A percentile compares a stretch with the other conserved stretches of the same genome.
Conservation (phyloP, 2,329 filamentous ascomycete species). For the Zasmidium cellare region DNA sequence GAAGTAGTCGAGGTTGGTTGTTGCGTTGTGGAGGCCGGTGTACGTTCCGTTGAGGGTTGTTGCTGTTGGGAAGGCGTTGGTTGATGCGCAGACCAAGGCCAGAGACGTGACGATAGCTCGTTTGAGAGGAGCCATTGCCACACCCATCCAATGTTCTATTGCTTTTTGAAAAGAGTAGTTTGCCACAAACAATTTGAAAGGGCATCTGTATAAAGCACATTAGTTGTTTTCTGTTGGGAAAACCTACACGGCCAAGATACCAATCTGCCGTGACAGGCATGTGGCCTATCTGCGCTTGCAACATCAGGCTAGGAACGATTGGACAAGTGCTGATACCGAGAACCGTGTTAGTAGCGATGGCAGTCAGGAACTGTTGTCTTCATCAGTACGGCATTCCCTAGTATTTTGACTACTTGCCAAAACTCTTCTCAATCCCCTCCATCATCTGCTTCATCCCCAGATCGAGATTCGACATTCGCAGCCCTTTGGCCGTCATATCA, state of each 20-base stretch:
- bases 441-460: background rate
- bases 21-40: background rate
- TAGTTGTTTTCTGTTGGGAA: background rate
- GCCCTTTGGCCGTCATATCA: background rate
- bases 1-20: conserved; percentile 38
- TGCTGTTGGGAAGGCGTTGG: background rate
- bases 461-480: background rate
- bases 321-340: too few species aligned
- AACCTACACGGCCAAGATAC: background rate
- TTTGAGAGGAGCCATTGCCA: too few species aligned
- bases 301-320: background rate
- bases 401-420: background rate
- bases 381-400: background rate
- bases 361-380: too few species aligned
- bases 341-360: too few species aligned
- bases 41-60: background rate
- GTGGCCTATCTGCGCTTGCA: background rate
- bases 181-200: too few species aligned
- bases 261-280: background rate
- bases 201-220: background rate
- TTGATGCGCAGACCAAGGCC: background rate
- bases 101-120: too few species aligned
- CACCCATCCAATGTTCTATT: too few species aligned
- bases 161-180: too few species aligned
- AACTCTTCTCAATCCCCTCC: background rate